Evolutionary conservation across 768 basidiomycete species (phyloP), one percentile per base, ranked within the genome.

Genomic region (Rhodotorula diobovata): DNA sequence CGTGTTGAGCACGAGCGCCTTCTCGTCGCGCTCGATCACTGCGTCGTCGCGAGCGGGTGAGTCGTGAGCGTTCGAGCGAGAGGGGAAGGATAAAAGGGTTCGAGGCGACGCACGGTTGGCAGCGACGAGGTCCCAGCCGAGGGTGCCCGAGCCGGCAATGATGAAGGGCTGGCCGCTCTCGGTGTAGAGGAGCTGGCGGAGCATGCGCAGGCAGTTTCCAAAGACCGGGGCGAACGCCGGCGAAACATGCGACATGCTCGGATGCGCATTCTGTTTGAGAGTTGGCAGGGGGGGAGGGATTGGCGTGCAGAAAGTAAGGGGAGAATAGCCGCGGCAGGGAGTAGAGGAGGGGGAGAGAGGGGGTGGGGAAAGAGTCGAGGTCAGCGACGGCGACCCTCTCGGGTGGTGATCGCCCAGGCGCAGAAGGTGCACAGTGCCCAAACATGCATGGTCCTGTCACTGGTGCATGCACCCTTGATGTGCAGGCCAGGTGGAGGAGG

Each of bases 111-210:
- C 3, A 66, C 65, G 85, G 81, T 98, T 98, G 15, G 91, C 86
- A 0, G 91, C 88, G 51, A 93, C 91, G 88, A 91, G 74, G 37
- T 61, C 66, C 72, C 94, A 98, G 39, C 96, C 96, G 45, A 99
- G 84, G 4, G 96, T 98, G 25, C 96, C 96, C 65, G 89, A 90
- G 3, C 96, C 96, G 37, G 93, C 88, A 72, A 98, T 89, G 77
- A 99, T 82, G 84, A 99, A 93, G 0, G 93, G 91, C 78, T 98
- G 96, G 0, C 85, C 90, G 34, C 84, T 82, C 65, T 86, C 85
- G 41, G 95, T 89, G 79, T 87, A 88, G 32, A 98, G 81, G 14
- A 97, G 87, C 65, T 90, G 83, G 71, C 78, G 73, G 8, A 77
- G 68, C 63, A 63, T 65, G 56, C 68, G 35, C 35, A 98, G 85